Base-by-base conservation (phyloP, 352 stramenopile species). In the Phytophthora litchii region DNA sequence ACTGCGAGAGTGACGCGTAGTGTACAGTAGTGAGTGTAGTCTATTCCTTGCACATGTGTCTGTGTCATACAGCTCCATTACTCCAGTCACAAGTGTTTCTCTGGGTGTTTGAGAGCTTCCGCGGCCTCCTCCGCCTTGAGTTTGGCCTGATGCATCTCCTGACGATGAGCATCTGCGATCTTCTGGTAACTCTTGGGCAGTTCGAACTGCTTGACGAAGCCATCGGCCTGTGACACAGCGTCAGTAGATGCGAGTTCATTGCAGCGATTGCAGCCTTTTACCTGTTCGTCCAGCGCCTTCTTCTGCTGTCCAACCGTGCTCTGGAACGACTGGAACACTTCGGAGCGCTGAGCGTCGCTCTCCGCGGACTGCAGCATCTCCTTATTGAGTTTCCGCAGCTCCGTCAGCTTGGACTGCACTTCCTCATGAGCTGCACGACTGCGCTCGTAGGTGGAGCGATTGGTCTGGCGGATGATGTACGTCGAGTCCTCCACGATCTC, bases 401-500 rank as follows among this genome's bases (percentile, higher is more conserved):
- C 74, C 40, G 75, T 54, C 37, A 92, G 67, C 54, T 91, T 91
- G 44, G 52, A 41, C 53, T 86, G 67, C 3, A 92, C 75, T 43
- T 92, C 79, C 16, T 72, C 54, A 36, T 77, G 78, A 37, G 77
- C 71, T 10, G 50, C 59, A 10, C 83, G 68, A 49, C 79, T 89
- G 45, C 80, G 67, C 49, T 91, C 72, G 56, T 95, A 95, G 20
- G 76, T 80, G 17, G 59, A 56, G 42, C 71, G 76, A 57, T 88
- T 90, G 14, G 86, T 95, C 67, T 91, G 77, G 6, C 78, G 78
- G 44, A 95, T 55, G 61, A 95, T 92, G 69, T 86, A 91, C 42
- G 79, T 64, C 59, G 84, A 91, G 72, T 95, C 86, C 63, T 86
- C 64, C 19, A 87, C 65, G 53, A 88, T 87, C 74, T 91, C 76